Evolutionary conservation across 768 basidiomycete species (phyloP).

Genomic region (Naematelia aurantialba): DNA sequence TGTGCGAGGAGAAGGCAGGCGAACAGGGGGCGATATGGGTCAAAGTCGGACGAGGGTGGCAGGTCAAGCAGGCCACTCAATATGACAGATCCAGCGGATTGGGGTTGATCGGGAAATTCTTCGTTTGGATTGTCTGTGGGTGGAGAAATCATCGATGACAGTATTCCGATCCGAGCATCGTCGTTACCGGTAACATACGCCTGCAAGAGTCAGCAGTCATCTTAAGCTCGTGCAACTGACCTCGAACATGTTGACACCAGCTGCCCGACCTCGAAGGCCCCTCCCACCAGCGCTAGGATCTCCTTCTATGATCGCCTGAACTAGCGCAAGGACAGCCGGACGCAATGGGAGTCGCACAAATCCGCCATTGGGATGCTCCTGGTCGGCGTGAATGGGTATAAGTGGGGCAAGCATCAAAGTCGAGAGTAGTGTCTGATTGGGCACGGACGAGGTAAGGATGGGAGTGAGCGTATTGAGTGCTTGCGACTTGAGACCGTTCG

Average conservation of each 20-base stretch:
- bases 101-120: slow-evolving; percentile 21
- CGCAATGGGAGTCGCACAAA: slow-evolving; percentile 68
- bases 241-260: slow-evolving; percentile 78
- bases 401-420: slow-evolving; percentile 71
- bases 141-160: slow-evolving; percentile 45
- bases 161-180: slow-evolving; percentile 50
- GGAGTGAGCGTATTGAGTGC: slow-evolving; percentile 62
- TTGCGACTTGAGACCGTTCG: slow-evolving; percentile 80
- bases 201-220: slow-evolving; percentile 15
- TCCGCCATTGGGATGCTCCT: slow-evolving; percentile 53
- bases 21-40: slow-evolving; percentile 50
- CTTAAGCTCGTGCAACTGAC: slow-evolving; percentile 50
- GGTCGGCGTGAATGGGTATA: slow-evolving; percentile 66
- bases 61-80: slow-evolving; percentile 51
- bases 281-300: slow-evolving; percentile 74
- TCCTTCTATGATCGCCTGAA: slow-evolving; percentile 78
- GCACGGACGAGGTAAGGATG: slow-evolving; percentile 63
- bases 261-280: slow-evolving; percentile 67
- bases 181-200: slow-evolving; percentile 51
- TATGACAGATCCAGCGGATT: slow-evolving; percentile 50
- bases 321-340: slow-evolving; percentile 74
- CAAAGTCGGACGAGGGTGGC: slow-evolving; percentile 35
- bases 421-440: slow-evolving; percentile 67
- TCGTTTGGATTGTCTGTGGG: slow-evolving; percentile 15
- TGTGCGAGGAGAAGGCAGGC: slow-evolving; percentile 49